Conservation (phyloP, 31 red algal genomes). For the Asparagopsis taxiformis region DNA sequence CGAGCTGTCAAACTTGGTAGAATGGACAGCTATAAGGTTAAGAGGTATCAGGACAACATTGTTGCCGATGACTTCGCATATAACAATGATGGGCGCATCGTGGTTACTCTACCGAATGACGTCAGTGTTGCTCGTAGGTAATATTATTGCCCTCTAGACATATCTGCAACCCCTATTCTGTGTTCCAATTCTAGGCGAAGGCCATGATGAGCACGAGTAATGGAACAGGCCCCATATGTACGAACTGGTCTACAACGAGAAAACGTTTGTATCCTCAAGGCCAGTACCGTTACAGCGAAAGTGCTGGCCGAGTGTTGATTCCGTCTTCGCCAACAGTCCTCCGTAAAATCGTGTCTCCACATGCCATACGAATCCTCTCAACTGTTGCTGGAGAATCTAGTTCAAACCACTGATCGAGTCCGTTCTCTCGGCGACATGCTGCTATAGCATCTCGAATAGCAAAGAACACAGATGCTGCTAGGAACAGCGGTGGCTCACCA, state of each 20-base stretch:
- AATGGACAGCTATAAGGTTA: slow-evolving; percentile 57
- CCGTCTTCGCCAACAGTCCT: slow-evolving; percentile 2
- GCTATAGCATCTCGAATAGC: slow-evolving; percentile 79
- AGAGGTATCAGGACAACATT: slow-evolving; percentile 77
- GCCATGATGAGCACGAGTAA: neutral
- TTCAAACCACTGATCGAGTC: slow-evolving; percentile 21
- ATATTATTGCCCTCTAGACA: neutral
- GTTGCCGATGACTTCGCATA: slow-evolving; percentile 86
- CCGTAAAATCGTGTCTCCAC: slow-evolving; percentile 28
- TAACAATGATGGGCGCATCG: slow-evolving; percentile 74
- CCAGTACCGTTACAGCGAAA: slow-evolving; percentile 2
- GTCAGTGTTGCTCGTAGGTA: slow-evolving; percentile 69
- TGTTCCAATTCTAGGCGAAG: neutral
- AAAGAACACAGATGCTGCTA: slow-evolving; percentile 83
- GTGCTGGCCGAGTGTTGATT: neutral
- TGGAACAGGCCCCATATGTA: too few species aligned
- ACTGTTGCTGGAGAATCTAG: slow-evolving; percentile 76
- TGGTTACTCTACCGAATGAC: slow-evolving; percentile 76
- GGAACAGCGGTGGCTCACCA: slow-evolving; percentile 91
- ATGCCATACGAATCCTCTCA: slow-evolving; percentile 76
- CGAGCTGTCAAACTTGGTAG: slow-evolving; percentile 73
- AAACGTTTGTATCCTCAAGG: neutral
- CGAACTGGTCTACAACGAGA: neutral
- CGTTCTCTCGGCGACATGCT: slow-evolving; percentile 34
- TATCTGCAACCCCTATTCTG: neutral